Conservation (phyloP, 345 rosid species). For the Bruguiera sexangula region DNA sequence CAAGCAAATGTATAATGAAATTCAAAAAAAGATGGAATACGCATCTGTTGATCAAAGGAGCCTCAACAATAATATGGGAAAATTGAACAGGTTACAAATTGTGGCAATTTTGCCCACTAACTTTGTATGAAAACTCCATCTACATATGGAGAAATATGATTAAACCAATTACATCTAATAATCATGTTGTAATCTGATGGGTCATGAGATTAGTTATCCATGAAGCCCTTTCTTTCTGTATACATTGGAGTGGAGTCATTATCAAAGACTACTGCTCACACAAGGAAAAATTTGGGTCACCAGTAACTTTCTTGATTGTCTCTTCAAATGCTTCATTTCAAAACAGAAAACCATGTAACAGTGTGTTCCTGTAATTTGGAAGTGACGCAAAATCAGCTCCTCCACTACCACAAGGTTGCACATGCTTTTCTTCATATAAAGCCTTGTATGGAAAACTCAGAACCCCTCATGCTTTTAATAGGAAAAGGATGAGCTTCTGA, state of each 20-base stretch:
- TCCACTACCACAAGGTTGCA: neutral
- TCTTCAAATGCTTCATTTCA: slow-evolving; percentile 1
- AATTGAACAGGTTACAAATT: slow-evolving; percentile 19
- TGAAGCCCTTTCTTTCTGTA: slow-evolving; percentile 8
- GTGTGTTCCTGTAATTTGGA: slow-evolving; percentile 3
- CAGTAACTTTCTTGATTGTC: slow-evolving; percentile 9
- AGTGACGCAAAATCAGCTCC: neutral
- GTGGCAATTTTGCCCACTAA: slow-evolving; percentile 12
- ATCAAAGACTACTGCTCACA: neutral
- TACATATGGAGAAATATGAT: slow-evolving; percentile 4
- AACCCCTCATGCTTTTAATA: slow-evolving; percentile 37
- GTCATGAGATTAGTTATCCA: neutral
- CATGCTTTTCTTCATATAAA: slow-evolving; percentile 13
- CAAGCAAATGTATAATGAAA: slow-evolving; percentile 24
- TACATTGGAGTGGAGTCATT: slow-evolving; percentile 5
- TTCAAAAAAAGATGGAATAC: slow-evolving; percentile 12
- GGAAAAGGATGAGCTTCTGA: slow-evolving; percentile 97
- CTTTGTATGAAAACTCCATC: slow-evolving; percentile 11
- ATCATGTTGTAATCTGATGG: neutral
- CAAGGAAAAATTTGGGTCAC: neutral
- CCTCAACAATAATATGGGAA: slow-evolving; percentile 13
- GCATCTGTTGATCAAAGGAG: slow-evolving; percentile 19
- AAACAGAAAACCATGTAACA: slow-evolving; percentile 1
- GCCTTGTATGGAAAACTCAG: slow-evolving; percentile 6
- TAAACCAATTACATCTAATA: slow-evolving; percentile 18